These are phyloP conservation scores for Cryphonectria naterciae DNA, from an alignment of 2,329 filamentous ascomycete species.

Conservation along the genomic window DNA sequence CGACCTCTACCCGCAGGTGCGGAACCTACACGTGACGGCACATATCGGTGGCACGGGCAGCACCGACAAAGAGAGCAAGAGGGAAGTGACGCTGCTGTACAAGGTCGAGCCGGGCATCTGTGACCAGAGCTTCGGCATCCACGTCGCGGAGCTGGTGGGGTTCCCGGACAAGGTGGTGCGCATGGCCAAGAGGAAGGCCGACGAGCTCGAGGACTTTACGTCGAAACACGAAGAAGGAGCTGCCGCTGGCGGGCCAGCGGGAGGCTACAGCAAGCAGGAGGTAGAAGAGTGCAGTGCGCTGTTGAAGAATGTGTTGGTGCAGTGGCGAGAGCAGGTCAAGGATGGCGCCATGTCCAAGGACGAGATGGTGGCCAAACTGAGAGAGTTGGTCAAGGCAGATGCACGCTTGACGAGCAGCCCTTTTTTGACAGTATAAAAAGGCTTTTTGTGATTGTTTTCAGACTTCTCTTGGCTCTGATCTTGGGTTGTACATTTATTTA, in stretches of 20 bases:
- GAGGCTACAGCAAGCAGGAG: constrained; percentile 77
- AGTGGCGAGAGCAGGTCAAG: constrained; percentile 81
- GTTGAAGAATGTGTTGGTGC: constrained; percentile 79
- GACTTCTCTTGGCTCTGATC: neutral
- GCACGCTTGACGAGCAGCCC: constrained; percentile 65
- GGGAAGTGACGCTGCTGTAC: constrained; percentile 93
- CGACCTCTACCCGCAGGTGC: constrained; percentile 83
- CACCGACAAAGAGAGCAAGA: constrained; percentile 53
- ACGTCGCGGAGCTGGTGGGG: constrained; percentile 93
- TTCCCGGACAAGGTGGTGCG: constrained; percentile 97
- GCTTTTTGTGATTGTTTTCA: constrained; percentile 46
- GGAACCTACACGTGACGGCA: constrained; percentile 93
- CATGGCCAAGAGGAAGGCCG: constrained; percentile 99
- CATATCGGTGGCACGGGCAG: constrained; percentile 69
- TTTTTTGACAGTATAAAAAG: constrained; percentile 69
- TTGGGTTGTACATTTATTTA: neutral
- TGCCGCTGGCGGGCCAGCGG: constrained; percentile 46
- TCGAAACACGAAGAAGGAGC: constrained; percentile 68
- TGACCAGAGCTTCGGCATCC: constrained; percentile 97
- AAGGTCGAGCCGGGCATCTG: constrained; percentile 95
- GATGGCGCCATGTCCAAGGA: constrained; percentile 66
- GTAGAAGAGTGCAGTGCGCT: constrained; percentile 85
- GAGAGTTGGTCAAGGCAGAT: constrained; percentile 76
- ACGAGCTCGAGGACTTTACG: constrained; percentile 96
- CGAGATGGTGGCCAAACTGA: constrained; percentile 78